These are phyloP conservation scores for Pterula multifida DNA, from an alignment of 1,284 basidiomycete genomes.

Conservation along the genomic window DNA sequence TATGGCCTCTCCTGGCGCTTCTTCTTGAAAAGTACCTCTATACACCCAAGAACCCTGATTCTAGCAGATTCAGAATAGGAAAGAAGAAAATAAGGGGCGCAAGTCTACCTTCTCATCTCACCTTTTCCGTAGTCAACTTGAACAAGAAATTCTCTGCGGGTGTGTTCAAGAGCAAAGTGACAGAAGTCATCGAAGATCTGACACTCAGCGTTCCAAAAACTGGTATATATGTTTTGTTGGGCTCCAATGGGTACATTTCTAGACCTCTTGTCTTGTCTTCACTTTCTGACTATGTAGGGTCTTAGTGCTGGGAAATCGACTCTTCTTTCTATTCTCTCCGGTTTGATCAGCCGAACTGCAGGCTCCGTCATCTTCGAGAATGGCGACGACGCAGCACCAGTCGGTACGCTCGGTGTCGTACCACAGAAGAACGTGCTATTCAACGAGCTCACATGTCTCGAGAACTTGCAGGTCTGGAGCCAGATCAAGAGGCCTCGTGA, in stretches of 20 bases:
- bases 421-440: conserved; percentile 79
- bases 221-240: conserved; percentile 66
- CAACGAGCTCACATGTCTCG: conserved; percentile 61
- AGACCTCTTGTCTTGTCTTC: background rate
- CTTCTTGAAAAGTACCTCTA: conserved; percentile 50
- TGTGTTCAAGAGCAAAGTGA: conserved; percentile 20
- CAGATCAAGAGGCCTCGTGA: conserved; percentile 49
- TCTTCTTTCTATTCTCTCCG: conserved; percentile 52
- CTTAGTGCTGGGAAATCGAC: conserved; percentile 73
- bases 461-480: conserved; percentile 64
- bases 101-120: conserved; percentile 26
- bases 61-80: conserved; percentile 10
- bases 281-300: background rate
- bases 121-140: conserved; percentile 50
- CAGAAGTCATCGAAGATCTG: conserved; percentile 53
- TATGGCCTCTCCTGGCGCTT: conserved; percentile 57
- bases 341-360: conserved; percentile 43
- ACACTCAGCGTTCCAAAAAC: conserved; percentile 53
- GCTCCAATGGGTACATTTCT: conserved; percentile 50
- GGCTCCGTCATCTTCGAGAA: conserved; percentile 57
- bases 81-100: conserved; percentile 2
- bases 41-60: conserved; percentile 36
- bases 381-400: conserved; percentile 34
- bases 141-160: conserved; percentile 43
- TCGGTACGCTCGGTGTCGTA: conserved; percentile 62